phyloP scores from a whole-genome alignment of 352 stramenopile species.

The Blastocystis sp. region DNA sequence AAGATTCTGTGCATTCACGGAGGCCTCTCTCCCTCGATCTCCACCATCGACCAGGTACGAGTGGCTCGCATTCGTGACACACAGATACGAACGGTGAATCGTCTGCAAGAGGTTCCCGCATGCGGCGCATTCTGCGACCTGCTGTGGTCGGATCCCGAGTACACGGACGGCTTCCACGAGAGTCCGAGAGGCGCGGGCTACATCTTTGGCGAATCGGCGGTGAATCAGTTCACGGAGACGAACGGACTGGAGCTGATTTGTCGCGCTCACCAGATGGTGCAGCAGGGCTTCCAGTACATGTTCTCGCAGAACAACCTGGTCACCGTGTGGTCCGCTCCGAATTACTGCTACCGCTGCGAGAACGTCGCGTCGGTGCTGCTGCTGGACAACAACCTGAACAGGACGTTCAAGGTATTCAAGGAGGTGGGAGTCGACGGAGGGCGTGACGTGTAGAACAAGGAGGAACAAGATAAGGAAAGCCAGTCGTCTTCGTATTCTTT shows the following conservation, averaged over 20 bases:
- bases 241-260: slow-evolving; percentile 87
- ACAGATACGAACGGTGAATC: slow-evolving; percentile 84
- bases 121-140: slow-evolving; percentile 98
- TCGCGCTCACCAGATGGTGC: slow-evolving; percentile 86
- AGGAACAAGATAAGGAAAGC: slow-evolving; percentile 49
- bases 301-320: slow-evolving; percentile 85
- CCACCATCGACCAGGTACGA: slow-evolving; percentile 85
- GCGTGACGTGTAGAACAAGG: slow-evolving; percentile 53
- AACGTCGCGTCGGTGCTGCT: slow-evolving; percentile 98
- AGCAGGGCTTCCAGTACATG: slow-evolving; percentile 90
- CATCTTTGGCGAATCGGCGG: slow-evolving; percentile 85
- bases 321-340: slow-evolving; percentile 97
- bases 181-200: slow-evolving; percentile 85
- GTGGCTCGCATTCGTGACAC: slow-evolving; percentile 1
- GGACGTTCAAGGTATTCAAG: slow-evolving; percentile 75
- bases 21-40: slow-evolving; percentile 84
- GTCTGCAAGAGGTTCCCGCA: slow-evolving; percentile 97
- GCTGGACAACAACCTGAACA: slow-evolving; percentile 91
- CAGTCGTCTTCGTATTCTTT: slow-evolving; percentile 40
- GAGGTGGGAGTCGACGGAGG: slow-evolving; percentile 14
- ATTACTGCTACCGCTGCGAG: slow-evolving; percentile 97
- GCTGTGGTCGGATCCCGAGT: slow-evolving; percentile 91
- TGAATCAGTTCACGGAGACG: slow-evolving; percentile 86
- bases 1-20: slow-evolving; percentile 89
- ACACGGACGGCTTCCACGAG: slow-evolving; percentile 88